Evolutionary conservation across 1,284 basidiomycete species (phyloP).

Genomic region (Chondrostereum purpureum): DNA sequence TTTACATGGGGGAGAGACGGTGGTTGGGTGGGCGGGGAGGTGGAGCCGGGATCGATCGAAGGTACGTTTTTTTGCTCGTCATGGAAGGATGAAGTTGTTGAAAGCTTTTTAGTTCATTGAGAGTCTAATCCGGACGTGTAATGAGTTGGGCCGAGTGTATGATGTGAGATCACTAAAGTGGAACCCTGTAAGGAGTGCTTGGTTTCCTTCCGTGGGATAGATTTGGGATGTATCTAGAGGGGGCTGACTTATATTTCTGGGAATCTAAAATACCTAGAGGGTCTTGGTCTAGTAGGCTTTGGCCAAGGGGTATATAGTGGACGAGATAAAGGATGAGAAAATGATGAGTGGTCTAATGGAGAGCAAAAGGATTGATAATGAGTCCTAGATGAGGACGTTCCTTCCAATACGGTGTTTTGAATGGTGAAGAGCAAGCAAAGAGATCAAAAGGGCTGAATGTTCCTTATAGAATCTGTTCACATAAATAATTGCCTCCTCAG

Average conservation of each 20-base stretch:
- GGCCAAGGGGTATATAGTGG: neutral
- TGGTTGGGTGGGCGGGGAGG: conserved; percentile 28
- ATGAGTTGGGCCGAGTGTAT: conserved; percentile 9
- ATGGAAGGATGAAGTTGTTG: neutral
- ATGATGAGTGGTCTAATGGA: too few relatives aligned
- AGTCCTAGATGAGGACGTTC: too few relatives aligned
- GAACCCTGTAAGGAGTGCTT: conserved; percentile 36
- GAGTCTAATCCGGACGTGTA: neutral
- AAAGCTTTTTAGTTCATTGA: conserved; percentile 1
- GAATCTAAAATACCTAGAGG: neutral
- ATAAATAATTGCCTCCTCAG: too few relatives aligned
- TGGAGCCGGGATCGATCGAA: conserved; percentile 30
- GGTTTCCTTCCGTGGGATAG: conserved; percentile 24
- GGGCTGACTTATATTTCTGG: neutral
- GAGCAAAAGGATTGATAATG: too few relatives aligned
- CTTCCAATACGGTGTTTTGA: too few relatives aligned
- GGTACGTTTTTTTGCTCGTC: conserved; percentile 13
- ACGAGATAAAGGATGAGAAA: neutral
- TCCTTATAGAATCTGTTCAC: too few relatives aligned
- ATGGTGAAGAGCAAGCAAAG: too few relatives aligned
- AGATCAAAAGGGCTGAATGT: too few relatives aligned
- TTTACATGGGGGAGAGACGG: conserved; percentile 21
- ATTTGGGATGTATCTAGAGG: neutral
- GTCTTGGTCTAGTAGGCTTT: neutral
- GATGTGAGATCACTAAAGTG: conserved; percentile 29